Percentiles rank a stretch among this genome's conserved stretches.
Evolutionary conservation across 2,329 filamentous ascomycete genomes (phyloP).

Genomic region (Huntiella bhutanensis): DNA sequence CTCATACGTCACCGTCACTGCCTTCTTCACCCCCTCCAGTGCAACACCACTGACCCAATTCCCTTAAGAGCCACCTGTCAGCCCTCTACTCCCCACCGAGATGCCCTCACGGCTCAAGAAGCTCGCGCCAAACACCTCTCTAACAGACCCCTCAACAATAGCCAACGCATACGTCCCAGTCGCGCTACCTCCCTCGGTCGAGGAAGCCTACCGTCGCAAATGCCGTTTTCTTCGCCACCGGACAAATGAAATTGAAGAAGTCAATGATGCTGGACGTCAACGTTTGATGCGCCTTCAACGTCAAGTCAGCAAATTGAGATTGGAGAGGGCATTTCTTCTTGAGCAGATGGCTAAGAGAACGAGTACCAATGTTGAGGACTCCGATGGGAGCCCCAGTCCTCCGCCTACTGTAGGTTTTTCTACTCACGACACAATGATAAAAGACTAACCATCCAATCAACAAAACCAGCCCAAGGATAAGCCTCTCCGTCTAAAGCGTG

Average conservation of each 20-base stretch:
- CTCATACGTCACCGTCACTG: no score
- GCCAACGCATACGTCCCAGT: slow-evolving; percentile 32
- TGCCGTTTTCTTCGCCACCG: slow-evolving; percentile 87
- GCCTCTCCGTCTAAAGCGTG: slow-evolving; percentile 54
- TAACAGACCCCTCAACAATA: slow-evolving; percentile 5
- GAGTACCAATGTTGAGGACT: slow-evolving; percentile 56
- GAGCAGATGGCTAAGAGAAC: slow-evolving; percentile 58
- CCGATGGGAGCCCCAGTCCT: slow-evolving; percentile 61
- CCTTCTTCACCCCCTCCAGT: no score
- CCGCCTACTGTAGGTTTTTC: slow-evolving; percentile 49
- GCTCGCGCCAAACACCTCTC: not conserved
- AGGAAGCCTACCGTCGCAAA: slow-evolving; percentile 90
- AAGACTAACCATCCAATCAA: not conserved
- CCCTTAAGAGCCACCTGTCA: not conserved
- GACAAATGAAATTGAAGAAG: slow-evolving; percentile 76
- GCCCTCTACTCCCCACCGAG: not conserved
- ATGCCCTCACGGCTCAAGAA: slow-evolving; percentile 11
- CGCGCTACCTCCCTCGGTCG: slow-evolving; percentile 66
- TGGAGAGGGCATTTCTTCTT: slow-evolving; percentile 61
- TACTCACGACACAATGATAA: not conserved
- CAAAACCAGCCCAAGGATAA: slow-evolving; percentile 53
- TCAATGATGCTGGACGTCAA: slow-evolving; percentile 67
- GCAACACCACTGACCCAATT: not conserved
- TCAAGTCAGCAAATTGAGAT: slow-evolving; percentile 76
- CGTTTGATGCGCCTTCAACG: slow-evolving; percentile 65